Conservation (phyloP, 2,329 filamentous ascomycete species). For the Fusarium coicis region DNA sequence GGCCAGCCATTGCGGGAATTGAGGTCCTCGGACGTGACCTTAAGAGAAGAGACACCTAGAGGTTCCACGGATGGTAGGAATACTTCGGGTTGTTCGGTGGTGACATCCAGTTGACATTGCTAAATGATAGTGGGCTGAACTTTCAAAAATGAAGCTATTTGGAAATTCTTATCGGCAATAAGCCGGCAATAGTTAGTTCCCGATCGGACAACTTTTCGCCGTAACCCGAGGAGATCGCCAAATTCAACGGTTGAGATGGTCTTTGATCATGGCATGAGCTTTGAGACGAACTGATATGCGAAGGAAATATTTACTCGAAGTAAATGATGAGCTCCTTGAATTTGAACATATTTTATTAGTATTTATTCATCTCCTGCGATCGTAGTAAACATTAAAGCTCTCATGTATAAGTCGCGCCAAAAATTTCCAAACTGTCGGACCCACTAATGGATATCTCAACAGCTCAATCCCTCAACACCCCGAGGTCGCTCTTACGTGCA, state of each 20-base stretch:
- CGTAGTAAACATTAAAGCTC: background rate
- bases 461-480: slow-evolving; percentile 37
- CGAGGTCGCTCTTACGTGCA: slow-evolving; percentile 37
- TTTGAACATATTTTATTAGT: background rate
- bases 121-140: slow-evolving; percentile 8
- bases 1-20: slow-evolving; percentile 45
- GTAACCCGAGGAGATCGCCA: slow-evolving; percentile 21
- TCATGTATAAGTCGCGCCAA: slow-evolving; percentile 39
- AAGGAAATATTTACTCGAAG: too few relatives aligned
- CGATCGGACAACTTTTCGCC: slow-evolving; percentile 33
- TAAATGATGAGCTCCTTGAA: background rate
- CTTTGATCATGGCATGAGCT: background rate
- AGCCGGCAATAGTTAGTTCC: slow-evolving; percentile 3
- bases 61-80: background rate
- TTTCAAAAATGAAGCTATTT: slow-evolving; percentile 38
- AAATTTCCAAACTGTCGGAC: slow-evolving; percentile 48
- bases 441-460: slow-evolving; percentile 27
- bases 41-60: background rate
- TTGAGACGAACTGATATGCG: background rate
- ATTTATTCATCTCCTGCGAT: background rate
- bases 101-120: slow-evolving; percentile 19
- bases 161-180: slow-evolving; percentile 32
- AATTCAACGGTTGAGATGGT: slow-evolving; percentile 2
- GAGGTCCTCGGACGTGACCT: background rate
- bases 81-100: slow-evolving; percentile 6